phyloP scores from a whole-genome alignment of 192 early-diverging fungal genomes.

The Umbelopsis isabellina region DNA sequence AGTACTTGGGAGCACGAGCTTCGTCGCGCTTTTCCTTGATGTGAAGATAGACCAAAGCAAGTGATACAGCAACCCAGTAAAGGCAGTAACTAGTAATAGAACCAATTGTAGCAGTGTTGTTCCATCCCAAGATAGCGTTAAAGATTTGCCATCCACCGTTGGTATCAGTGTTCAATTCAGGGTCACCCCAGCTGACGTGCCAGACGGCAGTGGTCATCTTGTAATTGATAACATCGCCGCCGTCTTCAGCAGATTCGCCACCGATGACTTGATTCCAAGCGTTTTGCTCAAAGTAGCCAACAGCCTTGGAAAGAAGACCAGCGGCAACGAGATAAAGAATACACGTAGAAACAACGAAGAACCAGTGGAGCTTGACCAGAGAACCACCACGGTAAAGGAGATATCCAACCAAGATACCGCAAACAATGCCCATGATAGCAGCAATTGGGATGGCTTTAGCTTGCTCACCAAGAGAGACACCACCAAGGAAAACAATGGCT shows the following conservation, averaged over 20 bases:
- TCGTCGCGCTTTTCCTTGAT: slow-evolving; percentile 33
- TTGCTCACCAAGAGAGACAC: slow-evolving; percentile 45
- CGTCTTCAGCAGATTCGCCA: slow-evolving; percentile 65
- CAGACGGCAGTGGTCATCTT: slow-evolving; percentile 41
- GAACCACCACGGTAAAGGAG: slow-evolving; percentile 75
- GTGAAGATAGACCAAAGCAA: slow-evolving; percentile 53
- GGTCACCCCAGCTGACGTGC: slow-evolving; percentile 50
- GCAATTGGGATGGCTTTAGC: slow-evolving; percentile 80
- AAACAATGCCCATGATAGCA: slow-evolving; percentile 69
- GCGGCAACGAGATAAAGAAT: slow-evolving; percentile 82
- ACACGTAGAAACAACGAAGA: slow-evolving; percentile 74
- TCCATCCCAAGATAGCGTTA: slow-evolving; percentile 75
- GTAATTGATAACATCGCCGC: slow-evolving; percentile 44
- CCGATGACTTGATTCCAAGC: slow-evolving; percentile 65
- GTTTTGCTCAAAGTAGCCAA: slow-evolving; percentile 70
- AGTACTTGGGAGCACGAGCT: slow-evolving; percentile 20
- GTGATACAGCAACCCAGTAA: slow-evolving; percentile 72
- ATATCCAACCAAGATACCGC: slow-evolving; percentile 71
- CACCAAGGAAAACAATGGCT: slow-evolving; percentile 84
- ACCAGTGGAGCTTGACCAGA: slow-evolving; percentile 71
- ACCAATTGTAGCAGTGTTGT: slow-evolving; percentile 72
- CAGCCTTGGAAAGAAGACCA: slow-evolving; percentile 74
- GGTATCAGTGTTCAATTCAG: slow-evolving; percentile 49
- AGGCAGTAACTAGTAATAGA: slow-evolving; percentile 76
- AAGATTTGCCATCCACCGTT: slow-evolving; percentile 72